Percentiles rank a stretch among this genome's conserved stretches.
Evolutionary conservation across 345 rosid species (phyloP).

Genomic region (Luvunga scandens): DNA sequence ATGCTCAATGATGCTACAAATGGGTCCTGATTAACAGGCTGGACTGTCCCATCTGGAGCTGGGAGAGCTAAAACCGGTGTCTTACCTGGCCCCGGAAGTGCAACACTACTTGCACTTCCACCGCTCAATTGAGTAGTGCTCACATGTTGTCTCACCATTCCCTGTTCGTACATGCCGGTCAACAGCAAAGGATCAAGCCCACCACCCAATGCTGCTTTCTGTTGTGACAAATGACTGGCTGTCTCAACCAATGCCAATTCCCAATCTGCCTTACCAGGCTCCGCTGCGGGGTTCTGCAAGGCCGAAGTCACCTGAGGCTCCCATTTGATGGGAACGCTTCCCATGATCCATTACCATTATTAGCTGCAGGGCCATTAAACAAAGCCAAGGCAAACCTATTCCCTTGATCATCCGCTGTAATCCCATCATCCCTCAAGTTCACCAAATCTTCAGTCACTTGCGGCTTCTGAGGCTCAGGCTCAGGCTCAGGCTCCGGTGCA

Average conservation of each 20-base stretch:
- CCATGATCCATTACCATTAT: conserved; percentile 63
- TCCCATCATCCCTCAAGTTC: conserved; percentile 68
- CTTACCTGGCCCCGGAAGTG: conserved; percentile 50
- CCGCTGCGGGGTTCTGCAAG: conserved; percentile 87
- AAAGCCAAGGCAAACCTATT: conserved; percentile 79
- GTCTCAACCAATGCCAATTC: conserved; percentile 86
- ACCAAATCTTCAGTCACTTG: conserved; percentile 64
- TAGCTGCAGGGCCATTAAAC: conserved; percentile 58
- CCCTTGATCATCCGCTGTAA: conserved; percentile 70
- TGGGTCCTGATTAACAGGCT: conserved; percentile 65
- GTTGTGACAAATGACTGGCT: conserved; percentile 69
- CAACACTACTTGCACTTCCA: conserved; percentile 83
- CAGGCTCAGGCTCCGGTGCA: conserved; percentile 33
- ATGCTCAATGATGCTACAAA: conserved; percentile 61
- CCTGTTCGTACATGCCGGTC: conserved; percentile 92
- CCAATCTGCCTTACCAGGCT: conserved; percentile 76
- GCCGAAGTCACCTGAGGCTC: conserved; percentile 66
- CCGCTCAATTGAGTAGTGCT: conserved; percentile 50
- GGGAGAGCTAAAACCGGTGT: conserved; percentile 72
- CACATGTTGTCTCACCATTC: conserved; percentile 63
- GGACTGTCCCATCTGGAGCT: conserved; percentile 74
- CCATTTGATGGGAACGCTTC: conserved; percentile 73
- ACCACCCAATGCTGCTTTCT: conserved; percentile 75
- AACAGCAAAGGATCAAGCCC: conserved; percentile 81
- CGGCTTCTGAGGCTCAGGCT: conserved; percentile 40